Base-by-base conservation (phyloP, 2,329 filamentous ascomycete genomes). In the Hypoxylon sp. region DNA sequence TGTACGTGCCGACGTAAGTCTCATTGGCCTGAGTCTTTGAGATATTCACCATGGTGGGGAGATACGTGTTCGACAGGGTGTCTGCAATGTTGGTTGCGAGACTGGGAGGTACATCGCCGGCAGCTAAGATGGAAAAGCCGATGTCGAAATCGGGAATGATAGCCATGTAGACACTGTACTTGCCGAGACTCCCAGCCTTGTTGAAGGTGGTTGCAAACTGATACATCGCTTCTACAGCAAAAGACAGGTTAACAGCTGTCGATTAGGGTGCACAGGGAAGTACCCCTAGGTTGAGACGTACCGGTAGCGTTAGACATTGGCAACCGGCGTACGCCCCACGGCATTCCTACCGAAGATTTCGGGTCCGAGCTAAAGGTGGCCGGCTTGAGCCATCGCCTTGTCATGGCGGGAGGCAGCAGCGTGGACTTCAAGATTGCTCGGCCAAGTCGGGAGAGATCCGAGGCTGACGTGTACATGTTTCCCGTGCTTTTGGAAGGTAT, bases 91-190 rank as follows among this genome's bases (percentile, higher is more conserved):
- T 58, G 56, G 70, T 71, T 8, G 63, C 61, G 2, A 73, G 50
- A 7, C 60, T 63, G 1, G 65, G 18, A 3, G 72, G 70, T 0
- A 67, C 20, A 8, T 70, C 64, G 15, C 73, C 72, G 2, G 73
- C 72, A 4, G 67, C 64, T 33, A 72, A 48, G 54, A 75, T 56
- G 24, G 64, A 65, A 64, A 74, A 71, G 45, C 73, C 72, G 21
- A 75, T 68, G 57, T 73, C 66, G 46, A 74, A 70, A 37, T 74
- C 73, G 6, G 73, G 73, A 20, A 74, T 70, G 41, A 75, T 26
- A 7, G 71, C 68, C 9, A 74, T 51, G 8, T 74, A 60, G 2
- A 64, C 46, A 35, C 62, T 70, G 61, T 75, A 75, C 27, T 65
- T 58, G 4, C 73, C 72, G 20, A 74, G 49, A 38, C 62, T 68